Evolutionary conservation across 2,329 filamentous ascomycete species (phyloP).

Genomic region (Phialocephala subalpina): DNA sequence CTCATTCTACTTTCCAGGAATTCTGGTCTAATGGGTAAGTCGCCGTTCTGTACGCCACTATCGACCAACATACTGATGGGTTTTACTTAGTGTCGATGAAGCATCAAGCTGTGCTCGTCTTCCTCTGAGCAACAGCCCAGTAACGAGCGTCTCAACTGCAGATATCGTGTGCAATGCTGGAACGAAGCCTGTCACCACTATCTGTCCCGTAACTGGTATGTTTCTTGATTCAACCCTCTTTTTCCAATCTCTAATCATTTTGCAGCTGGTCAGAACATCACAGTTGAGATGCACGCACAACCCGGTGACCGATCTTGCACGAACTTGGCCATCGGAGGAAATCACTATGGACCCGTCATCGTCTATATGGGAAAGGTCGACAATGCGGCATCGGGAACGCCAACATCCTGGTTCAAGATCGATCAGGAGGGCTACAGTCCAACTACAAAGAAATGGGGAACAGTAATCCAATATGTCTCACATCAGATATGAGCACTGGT

Average conservation of each 20-base stretch:
- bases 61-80: conserved; percentile 23
- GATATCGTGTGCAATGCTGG: conserved; percentile 59
- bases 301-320: conserved; percentile 54
- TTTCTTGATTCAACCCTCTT: neutral
- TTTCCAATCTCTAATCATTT: neutral
- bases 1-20: conserved; percentile 51
- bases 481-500: neutral
- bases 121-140: conserved; percentile 58
- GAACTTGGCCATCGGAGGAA: conserved; percentile 60
- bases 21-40: conserved; percentile 56
- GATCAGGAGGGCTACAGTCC: conserved; percentile 38
- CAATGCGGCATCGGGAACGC: conserved; percentile 52
- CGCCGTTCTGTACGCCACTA: conserved; percentile 43
- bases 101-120: conserved; percentile 56
- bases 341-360: conserved; percentile 61
- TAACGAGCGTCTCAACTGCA: conserved; percentile 55
- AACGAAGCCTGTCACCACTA: conserved; percentile 45
- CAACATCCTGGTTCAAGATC: conserved; percentile 61
- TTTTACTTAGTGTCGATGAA: conserved; percentile 47
- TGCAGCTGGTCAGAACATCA: conserved; percentile 53
- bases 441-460: conserved; percentile 31
- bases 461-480: conserved; percentile 17
- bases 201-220: conserved; percentile 31
- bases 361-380: conserved; percentile 59
- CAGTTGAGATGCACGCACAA: conserved; percentile 66